These are phyloP conservation scores for Colletotrichum agaves DNA, from an alignment of 2,329 filamentous ascomycete genomes.

Conservation along the genomic window DNA sequence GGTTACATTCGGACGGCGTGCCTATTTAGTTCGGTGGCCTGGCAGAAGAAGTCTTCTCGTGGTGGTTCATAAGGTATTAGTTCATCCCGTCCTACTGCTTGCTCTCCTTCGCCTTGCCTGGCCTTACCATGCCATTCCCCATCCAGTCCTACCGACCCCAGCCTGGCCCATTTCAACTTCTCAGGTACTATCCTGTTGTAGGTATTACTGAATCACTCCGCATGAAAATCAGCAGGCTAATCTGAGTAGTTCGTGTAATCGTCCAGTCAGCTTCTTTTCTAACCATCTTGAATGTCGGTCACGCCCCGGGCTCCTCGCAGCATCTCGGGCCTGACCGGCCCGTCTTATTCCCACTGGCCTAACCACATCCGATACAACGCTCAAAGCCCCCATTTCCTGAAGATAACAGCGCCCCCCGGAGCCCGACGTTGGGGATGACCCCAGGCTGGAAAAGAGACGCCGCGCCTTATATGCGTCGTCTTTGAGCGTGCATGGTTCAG, in stretches of 20 bases:
- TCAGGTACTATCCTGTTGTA: neutral
- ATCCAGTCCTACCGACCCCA: neutral
- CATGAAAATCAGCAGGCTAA: neutral
- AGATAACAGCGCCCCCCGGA: neutral
- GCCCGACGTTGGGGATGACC: neutral
- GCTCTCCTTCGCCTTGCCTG: neutral
- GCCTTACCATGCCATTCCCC: neutral
- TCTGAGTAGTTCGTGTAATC: neutral
- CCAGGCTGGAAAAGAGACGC: neutral
- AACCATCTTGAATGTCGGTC: neutral
- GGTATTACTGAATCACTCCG: neutral
- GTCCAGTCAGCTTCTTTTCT: neutral
- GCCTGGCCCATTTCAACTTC: neutral
- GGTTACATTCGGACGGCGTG: constrained; percentile 30
- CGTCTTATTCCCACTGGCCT: constrained; percentile 14
- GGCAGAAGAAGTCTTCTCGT: too few relatives aligned
- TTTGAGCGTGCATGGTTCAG: constrained; percentile 18
- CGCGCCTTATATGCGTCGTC: neutral
- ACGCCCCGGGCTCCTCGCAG: constrained; percentile 15
- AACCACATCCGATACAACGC: constrained; percentile 7
- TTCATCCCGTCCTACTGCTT: neutral
- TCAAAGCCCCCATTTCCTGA: constrained; percentile 1
- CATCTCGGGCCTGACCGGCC: constrained; percentile 19
- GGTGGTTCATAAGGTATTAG: too few relatives aligned
- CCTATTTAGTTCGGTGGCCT: constrained; percentile 11